phyloP scores from a whole-genome alignment of 441 rosid species.

The Manihot esculenta region DNA sequence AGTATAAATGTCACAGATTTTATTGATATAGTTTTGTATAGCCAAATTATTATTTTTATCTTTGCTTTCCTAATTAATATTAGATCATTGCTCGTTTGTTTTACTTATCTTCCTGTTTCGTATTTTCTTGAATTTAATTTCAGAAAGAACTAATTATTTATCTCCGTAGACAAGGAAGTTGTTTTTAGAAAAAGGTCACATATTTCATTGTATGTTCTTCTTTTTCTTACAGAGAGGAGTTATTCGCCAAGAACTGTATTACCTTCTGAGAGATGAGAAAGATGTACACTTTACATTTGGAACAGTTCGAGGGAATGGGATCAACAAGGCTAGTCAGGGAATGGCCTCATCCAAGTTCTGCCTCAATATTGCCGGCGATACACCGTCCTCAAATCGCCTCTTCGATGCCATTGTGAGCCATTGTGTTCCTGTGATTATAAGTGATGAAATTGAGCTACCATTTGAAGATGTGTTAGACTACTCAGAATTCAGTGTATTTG shows the following conservation, averaged over 20 bases:
- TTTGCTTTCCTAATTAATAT: too few relatives aligned
- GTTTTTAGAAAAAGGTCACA: neutral
- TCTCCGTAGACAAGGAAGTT: too few relatives aligned
- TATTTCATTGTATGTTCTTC: neutral
- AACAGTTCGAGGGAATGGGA: conserved; percentile 21
- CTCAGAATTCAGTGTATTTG: conserved; percentile 61
- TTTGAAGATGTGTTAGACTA: conserved; percentile 87
- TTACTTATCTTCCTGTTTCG: neutral
- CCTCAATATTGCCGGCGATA: conserved; percentile 83
- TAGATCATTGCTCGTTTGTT: neutral
- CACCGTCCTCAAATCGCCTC: conserved; percentile 85
- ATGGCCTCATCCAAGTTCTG: conserved; percentile 86
- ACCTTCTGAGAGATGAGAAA: conserved; percentile 28
- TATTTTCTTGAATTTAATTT: neutral
- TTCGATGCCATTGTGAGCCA: conserved; percentile 84
- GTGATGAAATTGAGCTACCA: conserved; percentile 79
- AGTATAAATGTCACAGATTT: neutral
- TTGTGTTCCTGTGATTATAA: conserved; percentile 78
- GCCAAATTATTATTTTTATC: neutral
- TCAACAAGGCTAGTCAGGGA: conserved; percentile 37
- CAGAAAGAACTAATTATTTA: neutral
- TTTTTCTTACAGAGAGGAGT: conserved; percentile 22
- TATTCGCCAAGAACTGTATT: conserved; percentile 23
- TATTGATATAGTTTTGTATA: neutral
- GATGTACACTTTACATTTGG: conserved; percentile 28